Base-by-base conservation (phyloP, 23 red algal species). In the Gracilaria caudata region DNA sequence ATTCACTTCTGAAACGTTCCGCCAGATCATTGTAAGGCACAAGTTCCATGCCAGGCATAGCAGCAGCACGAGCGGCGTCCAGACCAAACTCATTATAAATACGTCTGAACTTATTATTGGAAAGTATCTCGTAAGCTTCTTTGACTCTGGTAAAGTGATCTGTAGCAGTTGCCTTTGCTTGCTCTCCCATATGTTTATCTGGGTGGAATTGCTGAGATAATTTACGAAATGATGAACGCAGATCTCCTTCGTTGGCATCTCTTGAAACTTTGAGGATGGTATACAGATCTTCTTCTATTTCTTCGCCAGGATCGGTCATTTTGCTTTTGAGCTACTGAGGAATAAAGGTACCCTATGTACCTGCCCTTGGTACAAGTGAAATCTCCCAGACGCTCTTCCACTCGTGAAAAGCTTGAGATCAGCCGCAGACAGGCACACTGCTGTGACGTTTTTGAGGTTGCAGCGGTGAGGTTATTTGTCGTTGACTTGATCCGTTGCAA, bases 91-190 rank as follows among this genome's bases (percentile, higher is more conserved):
- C 93, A 68, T 99, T 92, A 68, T 99, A 99, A 19, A 99, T 86
- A 4, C 80, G 56, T 21, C 97, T 88, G 56, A 90, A 89, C 44
- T 92, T 82, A 30, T 86, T 59, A 57, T 99, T 78, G 6, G 93
- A 95, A 55, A 99, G 80, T 47, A 99, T 91, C 84, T 99, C 97
- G 65, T 96, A 99, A 7, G 97, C 97, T 41, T 99, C 97, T 43
- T 95, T 95, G 39, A 99, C 86, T 10, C 53, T 28, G 9, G 97
- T 95, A 65, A 99, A 99, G 8, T 58, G 77, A 49, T 95, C 94
- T 26, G 97, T 99, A n/a, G 97, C 97, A 34, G 81, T 86, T 55
- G 38, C 58, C 65, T 96, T 95, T 24, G 84, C 61, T 73, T 73
- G 59, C 43, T 77, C 68, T 28, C 89, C 93, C 10, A 77, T 16